Evolutionary conservation across 1,284 basidiomycete genomes (phyloP).

Genomic region (Ustilago sp.): DNA sequence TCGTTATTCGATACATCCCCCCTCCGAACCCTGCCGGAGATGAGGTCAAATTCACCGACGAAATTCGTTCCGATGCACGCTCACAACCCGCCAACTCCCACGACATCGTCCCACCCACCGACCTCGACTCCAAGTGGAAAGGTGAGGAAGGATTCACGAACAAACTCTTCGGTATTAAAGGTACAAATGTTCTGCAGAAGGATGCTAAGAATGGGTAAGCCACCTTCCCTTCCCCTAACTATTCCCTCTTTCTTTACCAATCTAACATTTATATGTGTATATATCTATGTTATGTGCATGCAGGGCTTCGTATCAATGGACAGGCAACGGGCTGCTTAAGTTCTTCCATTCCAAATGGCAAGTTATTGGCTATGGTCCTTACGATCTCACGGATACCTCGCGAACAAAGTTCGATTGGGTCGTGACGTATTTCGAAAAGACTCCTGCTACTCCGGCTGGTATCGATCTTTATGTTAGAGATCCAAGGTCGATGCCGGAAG

Average conservation of each 20-base stretch:
- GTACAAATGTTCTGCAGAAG: slow-evolving; percentile 47
- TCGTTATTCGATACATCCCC: slow-evolving; percentile 47
- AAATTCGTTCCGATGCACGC: slow-evolving; percentile 45
- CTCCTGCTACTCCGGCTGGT: slow-evolving; percentile 39
- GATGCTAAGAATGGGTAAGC: slow-evolving; percentile 50
- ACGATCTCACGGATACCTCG: slow-evolving; percentile 41
- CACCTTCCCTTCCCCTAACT: neutral
- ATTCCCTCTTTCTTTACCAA: neutral
- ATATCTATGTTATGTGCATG: neutral
- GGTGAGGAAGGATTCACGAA: slow-evolving; percentile 38
- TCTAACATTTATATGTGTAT: neutral
- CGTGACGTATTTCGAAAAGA: slow-evolving; percentile 55
- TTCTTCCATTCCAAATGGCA: slow-evolving; percentile 55
- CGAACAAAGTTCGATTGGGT: slow-evolving; percentile 45
- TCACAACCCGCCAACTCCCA: slow-evolving; percentile 17
- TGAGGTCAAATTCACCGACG: slow-evolving; percentile 48
- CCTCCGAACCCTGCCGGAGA: slow-evolving; percentile 5
- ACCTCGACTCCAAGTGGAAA: slow-evolving; percentile 36
- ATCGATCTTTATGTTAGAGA: slow-evolving; percentile 51
- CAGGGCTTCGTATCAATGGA: slow-evolving; percentile 53
- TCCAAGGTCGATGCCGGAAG: slow-evolving; percentile 32
- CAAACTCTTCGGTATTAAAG: slow-evolving; percentile 49
- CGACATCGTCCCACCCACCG: slow-evolving; percentile 13
- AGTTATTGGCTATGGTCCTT: slow-evolving; percentile 49
- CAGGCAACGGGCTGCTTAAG: slow-evolving; percentile 42